Conservation (phyloP, 257 asterid genomes). For the Solanum tarijense region DNA sequence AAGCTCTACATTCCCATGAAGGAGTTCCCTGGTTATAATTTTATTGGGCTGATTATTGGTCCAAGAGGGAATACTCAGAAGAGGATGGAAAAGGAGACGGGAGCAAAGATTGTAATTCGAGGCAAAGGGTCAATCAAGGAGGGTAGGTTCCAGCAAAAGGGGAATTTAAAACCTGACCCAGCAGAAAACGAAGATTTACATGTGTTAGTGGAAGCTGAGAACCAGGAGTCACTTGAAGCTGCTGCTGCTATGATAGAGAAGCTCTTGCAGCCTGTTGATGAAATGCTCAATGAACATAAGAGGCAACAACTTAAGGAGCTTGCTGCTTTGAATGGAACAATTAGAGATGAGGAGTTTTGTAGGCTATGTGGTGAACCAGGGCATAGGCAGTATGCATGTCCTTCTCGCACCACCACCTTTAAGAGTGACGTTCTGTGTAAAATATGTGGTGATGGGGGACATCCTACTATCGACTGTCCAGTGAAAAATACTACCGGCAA, state of each 20-base stretch:
- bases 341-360: constrained; percentile 90
- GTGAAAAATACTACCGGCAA: constrained; percentile 88
- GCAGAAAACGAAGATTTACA: constrained; percentile 93
- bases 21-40: constrained; percentile 92
- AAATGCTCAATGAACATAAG: constrained; percentile 92
- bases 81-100: constrained; percentile 92
- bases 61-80: constrained; percentile 97
- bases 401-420: constrained; percentile 72
- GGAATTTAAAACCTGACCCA: constrained; percentile 78
- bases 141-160: constrained; percentile 88
- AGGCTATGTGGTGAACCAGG: constrained; percentile 95
- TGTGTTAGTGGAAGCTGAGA: constrained; percentile 91
- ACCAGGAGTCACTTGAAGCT: constrained; percentile 80
- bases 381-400: constrained; percentile 88
- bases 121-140: constrained; percentile 95
- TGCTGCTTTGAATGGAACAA: constrained; percentile 93
- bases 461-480: constrained; percentile 89
- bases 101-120: constrained; percentile 92
- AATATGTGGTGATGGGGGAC: constrained; percentile 98
- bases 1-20: constrained; percentile 91
- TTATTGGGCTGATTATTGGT: constrained; percentile 84
- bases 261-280: constrained; percentile 97
- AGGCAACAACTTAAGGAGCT: constrained; percentile 96
- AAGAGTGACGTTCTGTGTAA: constrained; percentile 90
- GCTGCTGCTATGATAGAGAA: constrained; percentile 97